A percentile compares a stretch with the other conserved stretches of the same genome.
These are phyloP conservation scores for Fomitopsis serialis DNA, from an alignment of 768 basidiomycete species.

Conservation along the genomic window DNA sequence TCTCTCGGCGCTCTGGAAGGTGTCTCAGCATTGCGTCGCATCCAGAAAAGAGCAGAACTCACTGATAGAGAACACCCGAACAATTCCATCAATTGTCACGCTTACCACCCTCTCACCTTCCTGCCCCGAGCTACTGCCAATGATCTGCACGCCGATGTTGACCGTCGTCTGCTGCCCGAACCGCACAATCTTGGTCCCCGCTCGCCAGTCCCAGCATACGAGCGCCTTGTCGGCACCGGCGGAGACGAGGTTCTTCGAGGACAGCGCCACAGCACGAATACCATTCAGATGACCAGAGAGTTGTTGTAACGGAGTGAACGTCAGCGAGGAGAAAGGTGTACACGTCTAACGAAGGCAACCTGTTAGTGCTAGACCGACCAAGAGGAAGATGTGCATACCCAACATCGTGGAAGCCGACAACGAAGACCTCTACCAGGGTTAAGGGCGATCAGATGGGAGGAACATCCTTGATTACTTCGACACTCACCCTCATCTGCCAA, in stretches of 20 bases:
- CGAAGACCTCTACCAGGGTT: conserved; percentile 66
- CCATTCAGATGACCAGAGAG: conserved; percentile 84
- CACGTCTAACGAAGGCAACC: conserved; percentile 46
- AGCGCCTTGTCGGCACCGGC: conserved; percentile 72
- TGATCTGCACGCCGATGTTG: conserved; percentile 85
- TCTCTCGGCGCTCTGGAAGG: conserved; percentile 58
- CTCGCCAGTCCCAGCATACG: conserved; percentile 89
- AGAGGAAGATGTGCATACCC: conserved; percentile 45
- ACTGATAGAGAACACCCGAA: conserved; percentile 89
- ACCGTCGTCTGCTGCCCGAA: conserved; percentile 93
- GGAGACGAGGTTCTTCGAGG: conserved; percentile 79
- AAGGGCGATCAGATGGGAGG: background rate
- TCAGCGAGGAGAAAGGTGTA: conserved; percentile 86
- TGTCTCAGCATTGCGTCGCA: background rate
- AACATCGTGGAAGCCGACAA: conserved; percentile 89
- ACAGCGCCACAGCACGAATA: conserved; percentile 84
- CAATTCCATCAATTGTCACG: conserved; percentile 89
- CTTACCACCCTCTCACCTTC: conserved; percentile 85
- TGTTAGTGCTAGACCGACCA: conserved; percentile 1
- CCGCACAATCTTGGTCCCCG: conserved; percentile 82
- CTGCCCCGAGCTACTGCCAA: conserved; percentile 39
- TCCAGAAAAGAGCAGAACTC: conserved; percentile 26
- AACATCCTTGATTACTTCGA: background rate
- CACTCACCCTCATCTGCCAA: conserved; percentile 66
- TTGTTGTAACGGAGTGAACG: conserved; percentile 79